Base-by-base conservation (phyloP, 2,329 filamentous ascomycete genomes). In the Fusarium nurragi region DNA sequence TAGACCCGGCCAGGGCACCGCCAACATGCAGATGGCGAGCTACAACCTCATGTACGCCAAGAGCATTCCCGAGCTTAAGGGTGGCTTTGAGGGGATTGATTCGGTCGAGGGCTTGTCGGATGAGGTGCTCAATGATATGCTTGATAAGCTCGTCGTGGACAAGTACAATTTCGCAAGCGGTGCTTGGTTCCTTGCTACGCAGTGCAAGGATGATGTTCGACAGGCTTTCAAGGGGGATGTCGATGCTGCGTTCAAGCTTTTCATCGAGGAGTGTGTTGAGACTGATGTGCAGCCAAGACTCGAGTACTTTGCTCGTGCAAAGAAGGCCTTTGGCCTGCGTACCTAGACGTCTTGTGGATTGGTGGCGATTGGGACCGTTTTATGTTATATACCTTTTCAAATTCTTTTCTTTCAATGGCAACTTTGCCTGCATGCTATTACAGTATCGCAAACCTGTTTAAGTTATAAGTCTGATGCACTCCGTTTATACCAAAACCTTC, bases 1-100 rank as follows among this genome's bases (percentile, higher is more conserved):
- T n/a, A 72, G 78, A 0, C 82, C 88, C 0, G 91, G 91, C 10
- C 90, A 94, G 75, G 91, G 91, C 22, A 93, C 91, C 3, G 79
- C 78, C 61, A 85, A 85, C 74, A 83, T 86, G 82, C 83, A 85
- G 71, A 77, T 77, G 76, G 63, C 76, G 30, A 38, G 53, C 3
- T 84, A 62, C 75, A 85, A 84, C 71, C 60, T 80, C 4, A 3
- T 75, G 59, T 87, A 85, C 70, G 84, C 83, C n/a, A 69, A 76
- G 53, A 75, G 72, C 11, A 73, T 86, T 49, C 66, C 75, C 2
- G 79, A 57, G 19, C 69, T 85, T 25, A 67, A 73, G 43, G 53
- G 64, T 22, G 54, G 78, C 57, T 74, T 78, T 37, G 70, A 76
- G 11, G 68, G 70, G 13, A 67, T 74, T 48, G 59, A 69, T 34